Percentiles rank a stretch among this genome's conserved stretches.
Evolutionary conservation across 2,329 filamentous ascomycete genomes (phyloP).

Genomic region (Xylaria sp.): DNA sequence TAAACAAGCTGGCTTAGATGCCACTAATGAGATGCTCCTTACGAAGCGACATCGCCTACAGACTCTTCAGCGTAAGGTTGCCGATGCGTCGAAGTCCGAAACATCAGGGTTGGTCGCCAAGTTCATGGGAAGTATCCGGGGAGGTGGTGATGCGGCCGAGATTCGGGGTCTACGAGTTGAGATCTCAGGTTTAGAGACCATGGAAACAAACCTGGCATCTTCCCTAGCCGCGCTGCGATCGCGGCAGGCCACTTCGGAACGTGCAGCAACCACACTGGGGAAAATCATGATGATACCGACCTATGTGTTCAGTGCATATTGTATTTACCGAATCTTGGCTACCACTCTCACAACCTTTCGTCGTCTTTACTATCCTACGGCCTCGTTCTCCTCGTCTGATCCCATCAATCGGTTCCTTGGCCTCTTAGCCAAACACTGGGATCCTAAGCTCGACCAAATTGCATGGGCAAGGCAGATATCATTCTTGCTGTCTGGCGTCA

Average conservation of each 20-base stretch:
- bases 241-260: slow-evolving; percentile 58
- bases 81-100: slow-evolving; percentile 36
- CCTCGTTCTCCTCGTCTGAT: slow-evolving; percentile 63
- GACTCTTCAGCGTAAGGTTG: slow-evolving; percentile 59
- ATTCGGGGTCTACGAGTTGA: slow-evolving; percentile 63
- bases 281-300: slow-evolving; percentile 57
- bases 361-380: slow-evolving; percentile 45
- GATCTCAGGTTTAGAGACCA: slow-evolving; percentile 72
- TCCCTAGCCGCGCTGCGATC: slow-evolving; percentile 59
- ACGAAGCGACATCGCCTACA: slow-evolving; percentile 69
- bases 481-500: slow-evolving; percentile 75
- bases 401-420: slow-evolving; percentile 80
- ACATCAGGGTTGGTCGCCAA: slow-evolving; percentile 63
- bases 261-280: slow-evolving; percentile 62
- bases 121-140: slow-evolving; percentile 65
- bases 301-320: slow-evolving; percentile 73
- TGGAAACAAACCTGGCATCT: slow-evolving; percentile 65
- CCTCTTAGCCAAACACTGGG: slow-evolving; percentile 75
- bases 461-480: slow-evolving; percentile 83
- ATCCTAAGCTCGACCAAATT: slow-evolving; percentile 72
- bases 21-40: slow-evolving; percentile 72
- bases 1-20: slow-evolving; percentile 73
- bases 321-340: slow-evolving; percentile 73
- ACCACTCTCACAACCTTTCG: slow-evolving; percentile 64
- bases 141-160: slow-evolving; percentile 56